phyloP scores from a whole-genome alignment of 768 basidiomycete genomes.

The Amanita inopinata region DNA sequence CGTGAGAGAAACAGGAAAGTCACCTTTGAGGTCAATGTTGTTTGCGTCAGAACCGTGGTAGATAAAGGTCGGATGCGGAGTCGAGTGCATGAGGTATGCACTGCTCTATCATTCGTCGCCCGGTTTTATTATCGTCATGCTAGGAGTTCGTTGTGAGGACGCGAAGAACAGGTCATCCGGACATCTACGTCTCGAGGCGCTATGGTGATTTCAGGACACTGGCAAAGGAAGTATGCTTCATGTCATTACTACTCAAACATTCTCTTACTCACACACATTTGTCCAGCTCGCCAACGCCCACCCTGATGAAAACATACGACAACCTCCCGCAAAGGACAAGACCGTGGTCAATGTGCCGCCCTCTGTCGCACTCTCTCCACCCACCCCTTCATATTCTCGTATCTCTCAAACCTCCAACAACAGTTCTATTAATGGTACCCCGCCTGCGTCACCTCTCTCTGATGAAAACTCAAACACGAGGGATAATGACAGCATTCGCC shows the following conservation, averaged over 20 bases:
- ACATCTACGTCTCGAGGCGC: constrained; percentile 83
- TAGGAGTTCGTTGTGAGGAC: constrained; percentile 97
- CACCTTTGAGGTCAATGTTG: constrained; percentile 83
- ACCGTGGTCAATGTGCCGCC: constrained; percentile 49
- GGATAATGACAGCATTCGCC: too few relatives aligned
- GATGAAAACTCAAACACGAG: constrained; percentile 8
- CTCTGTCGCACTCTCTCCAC: constrained; percentile 19
- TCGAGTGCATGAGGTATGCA: constrained; percentile 74
- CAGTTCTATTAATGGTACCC: neutral
- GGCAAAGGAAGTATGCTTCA: constrained; percentile 59
- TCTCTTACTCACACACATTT: constrained; percentile 11
- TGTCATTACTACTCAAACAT: neutral
- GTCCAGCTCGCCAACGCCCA: constrained; percentile 76
- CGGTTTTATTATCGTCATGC: constrained; percentile 6
- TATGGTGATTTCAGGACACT: constrained; percentile 94
- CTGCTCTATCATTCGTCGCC: constrained; percentile 4
- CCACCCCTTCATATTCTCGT: constrained; percentile 15
- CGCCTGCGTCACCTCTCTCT: constrained; percentile 9
- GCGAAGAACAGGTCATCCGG: constrained; percentile 55
- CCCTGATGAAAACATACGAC: constrained; percentile 69
- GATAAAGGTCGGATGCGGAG: constrained; percentile 83
- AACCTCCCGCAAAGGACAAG: constrained; percentile 86
- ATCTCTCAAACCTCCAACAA: constrained; percentile 11
- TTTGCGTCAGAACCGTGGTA: constrained; percentile 74
- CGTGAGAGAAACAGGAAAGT: constrained; percentile 43